Conservation (phyloP, 1,139 yeast species). For the Debaryomyces udenii region DNA sequence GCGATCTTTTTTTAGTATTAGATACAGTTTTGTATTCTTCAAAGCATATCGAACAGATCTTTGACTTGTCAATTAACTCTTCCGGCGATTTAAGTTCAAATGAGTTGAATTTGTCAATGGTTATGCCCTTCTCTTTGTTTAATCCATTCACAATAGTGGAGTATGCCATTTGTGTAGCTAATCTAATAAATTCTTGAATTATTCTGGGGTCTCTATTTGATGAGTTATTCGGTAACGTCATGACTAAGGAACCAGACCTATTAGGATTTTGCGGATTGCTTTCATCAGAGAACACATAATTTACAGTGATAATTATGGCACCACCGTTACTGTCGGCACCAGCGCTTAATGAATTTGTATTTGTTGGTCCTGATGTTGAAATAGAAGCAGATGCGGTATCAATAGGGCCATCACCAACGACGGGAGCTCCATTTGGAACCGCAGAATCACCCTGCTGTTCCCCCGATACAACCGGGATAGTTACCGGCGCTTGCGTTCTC, state of each 20-base stretch:
- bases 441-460: not conserved
- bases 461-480: constrained; percentile 5
- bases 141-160: constrained; percentile 55
- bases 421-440: not conserved
- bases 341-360: constrained; percentile 3
- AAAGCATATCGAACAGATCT: constrained; percentile 68
- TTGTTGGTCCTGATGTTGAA: constrained; percentile 4
- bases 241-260: constrained; percentile 56
- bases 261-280: constrained; percentile 44
- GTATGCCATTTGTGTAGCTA: constrained; percentile 73
- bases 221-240: constrained; percentile 67
- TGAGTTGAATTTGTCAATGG: constrained; percentile 53
- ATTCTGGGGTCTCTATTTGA: constrained; percentile 56
- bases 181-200: constrained; percentile 58
- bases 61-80: constrained; percentile 32
- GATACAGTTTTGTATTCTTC: constrained; percentile 40
- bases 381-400: not conserved
- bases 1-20: constrained; percentile 15
- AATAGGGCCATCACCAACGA: constrained; percentile 1
- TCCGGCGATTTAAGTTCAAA: constrained; percentile 39
- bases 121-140: constrained; percentile 51
- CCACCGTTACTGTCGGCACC: constrained; percentile 13
- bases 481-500: constrained; percentile 4
- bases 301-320: constrained; percentile 48
- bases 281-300: constrained; percentile 49